Conservation (phyloP, 768 basidiomycete species). For the Fibroporia radiculosa region DNA sequence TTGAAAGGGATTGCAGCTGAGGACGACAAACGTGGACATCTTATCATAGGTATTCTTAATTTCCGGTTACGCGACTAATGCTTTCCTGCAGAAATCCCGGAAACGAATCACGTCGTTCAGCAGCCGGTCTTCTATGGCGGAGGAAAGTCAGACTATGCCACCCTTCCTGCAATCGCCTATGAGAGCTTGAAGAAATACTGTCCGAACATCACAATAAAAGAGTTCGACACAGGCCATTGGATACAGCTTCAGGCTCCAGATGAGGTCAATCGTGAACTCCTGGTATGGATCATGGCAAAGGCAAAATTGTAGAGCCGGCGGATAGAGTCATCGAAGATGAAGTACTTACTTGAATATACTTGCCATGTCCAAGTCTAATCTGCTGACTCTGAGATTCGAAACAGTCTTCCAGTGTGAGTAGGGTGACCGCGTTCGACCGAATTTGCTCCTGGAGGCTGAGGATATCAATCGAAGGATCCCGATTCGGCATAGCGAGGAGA, state of each 20-base stretch:
- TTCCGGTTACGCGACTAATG: background rate
- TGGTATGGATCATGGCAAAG: conserved; percentile 22
- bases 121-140: conserved; percentile 33
- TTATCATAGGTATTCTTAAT: background rate
- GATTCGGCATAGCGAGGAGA: no score
- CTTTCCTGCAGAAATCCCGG: conserved; percentile 10
- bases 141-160: conserved; percentile 28
- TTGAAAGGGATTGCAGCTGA: conserved; percentile 21
- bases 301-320: conserved; percentile 2
- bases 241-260: conserved; percentile 26
- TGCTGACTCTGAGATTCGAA: no score
- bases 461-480: no score
- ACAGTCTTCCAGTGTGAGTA: no score
- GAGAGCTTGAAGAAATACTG: conserved; percentile 20
- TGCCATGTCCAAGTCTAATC: no score
- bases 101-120: conserved; percentile 20
- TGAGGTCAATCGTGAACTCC: conserved; percentile 28
- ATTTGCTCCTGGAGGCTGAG: no score
- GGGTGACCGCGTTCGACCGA: no score
- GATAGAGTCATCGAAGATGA: background rate
- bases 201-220: conserved; percentile 21
- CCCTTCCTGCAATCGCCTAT: conserved; percentile 19
- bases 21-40: conserved; percentile 23
- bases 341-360: background rate
- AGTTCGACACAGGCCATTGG: conserved; percentile 34